Base-by-base conservation (phyloP, 495 filamentous ascomycete genomes). In the Aspergillus homomorphus region DNA sequence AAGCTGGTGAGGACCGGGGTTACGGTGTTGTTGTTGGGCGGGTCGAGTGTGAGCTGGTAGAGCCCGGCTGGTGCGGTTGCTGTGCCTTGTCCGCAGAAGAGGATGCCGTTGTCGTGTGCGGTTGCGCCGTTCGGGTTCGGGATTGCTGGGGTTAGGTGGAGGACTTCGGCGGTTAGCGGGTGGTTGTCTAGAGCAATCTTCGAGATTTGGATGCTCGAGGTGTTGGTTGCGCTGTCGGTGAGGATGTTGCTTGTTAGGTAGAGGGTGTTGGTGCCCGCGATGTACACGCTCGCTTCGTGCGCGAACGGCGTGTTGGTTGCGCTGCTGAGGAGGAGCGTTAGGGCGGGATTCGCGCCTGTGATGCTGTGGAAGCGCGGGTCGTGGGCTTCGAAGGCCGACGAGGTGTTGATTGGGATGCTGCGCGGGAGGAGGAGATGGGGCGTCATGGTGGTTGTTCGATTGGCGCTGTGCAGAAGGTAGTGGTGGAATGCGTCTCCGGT, bases 231-330 rank as follows among this genome's bases (percentile, higher is more conserved):
- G 0, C 71, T 63, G 53, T 74, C 70, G 12, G 59, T 69, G 64
- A 63, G 66, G 18, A 61, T 57, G 71, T 84, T 84, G 45, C 83
- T 87, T 41, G 82, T 86, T 60, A 84, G 69, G 75, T 85, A 89
- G 38, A 89, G 75, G 15, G 74, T 75, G 53, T 81, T 75, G n/a
- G 74, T 72, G 0, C 63, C 59, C 4, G 69, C 72, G 57, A 79
- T 72, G 63, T 80, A 89, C 53, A 83, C 80, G 62, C 85, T 84
- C 4, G 80, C 82, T 70, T 84, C 81, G 72, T 85, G 81, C 68
- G 88, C 89, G 57, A 76, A 79, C 4, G 76, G 71, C 44, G 65
- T 73, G 53, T 62, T 63, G 38, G 67, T 60, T 3, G 3, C 9
- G 62, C 77, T 73, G 15, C 73, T 63, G 15, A 73, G 62, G 5